phyloP scores from a whole-genome alignment of 306 rosid genomes.

The Rubus parviflorus region DNA sequence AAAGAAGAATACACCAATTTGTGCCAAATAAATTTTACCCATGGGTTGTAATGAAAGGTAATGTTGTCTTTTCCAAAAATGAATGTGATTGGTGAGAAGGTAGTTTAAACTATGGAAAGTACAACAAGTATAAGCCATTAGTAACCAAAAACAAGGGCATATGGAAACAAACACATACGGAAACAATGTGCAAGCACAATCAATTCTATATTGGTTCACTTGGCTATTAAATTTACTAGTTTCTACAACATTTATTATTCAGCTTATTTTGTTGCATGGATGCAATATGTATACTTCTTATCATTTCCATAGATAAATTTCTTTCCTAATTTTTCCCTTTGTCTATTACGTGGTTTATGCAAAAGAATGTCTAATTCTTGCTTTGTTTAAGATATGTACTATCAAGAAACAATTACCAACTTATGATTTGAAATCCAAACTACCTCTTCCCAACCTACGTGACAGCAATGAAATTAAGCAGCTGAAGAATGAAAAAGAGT shows the following conservation, averaged over 20 bases:
- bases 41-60: background rate
- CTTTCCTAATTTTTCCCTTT: background rate
- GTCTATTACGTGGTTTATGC: background rate
- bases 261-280: background rate
- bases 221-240: background rate
- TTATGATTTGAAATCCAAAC: background rate
- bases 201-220: background rate
- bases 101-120: background rate
- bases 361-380: background rate
- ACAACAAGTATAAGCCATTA: background rate
- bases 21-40: background rate
- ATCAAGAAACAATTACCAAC: background rate
- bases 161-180: background rate
- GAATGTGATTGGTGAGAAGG: background rate
- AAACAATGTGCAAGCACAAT: background rate
- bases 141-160: background rate
- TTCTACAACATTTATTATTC: background rate
- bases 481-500: background rate
- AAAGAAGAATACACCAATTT: background rate
- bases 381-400: background rate
- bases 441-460: background rate
- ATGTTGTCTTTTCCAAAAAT: background rate
- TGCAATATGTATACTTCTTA: background rate
- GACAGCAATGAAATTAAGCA: background rate
- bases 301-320: background rate